phyloP scores from a whole-genome alignment of 768 basidiomycete species.

The Mycena rosella region DNA sequence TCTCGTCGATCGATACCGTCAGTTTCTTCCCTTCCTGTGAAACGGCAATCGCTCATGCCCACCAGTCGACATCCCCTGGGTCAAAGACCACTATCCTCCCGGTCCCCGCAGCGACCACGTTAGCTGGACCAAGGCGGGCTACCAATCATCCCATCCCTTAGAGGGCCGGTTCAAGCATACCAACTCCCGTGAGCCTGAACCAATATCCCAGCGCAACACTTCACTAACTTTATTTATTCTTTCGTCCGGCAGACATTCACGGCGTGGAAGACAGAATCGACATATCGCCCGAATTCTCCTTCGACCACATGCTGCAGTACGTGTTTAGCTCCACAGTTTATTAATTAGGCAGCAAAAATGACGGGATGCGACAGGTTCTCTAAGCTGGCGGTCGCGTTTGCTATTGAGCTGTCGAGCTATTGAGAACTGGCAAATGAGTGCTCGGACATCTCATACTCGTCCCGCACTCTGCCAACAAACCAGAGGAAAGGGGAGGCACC shows the following conservation, averaged over 20 bases:
- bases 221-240: background rate
- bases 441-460: too few relatives aligned
- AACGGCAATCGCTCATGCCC: background rate
- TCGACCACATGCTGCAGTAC: constrained; percentile 44
- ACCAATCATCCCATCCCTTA: constrained; percentile 70
- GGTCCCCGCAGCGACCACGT: constrained; percentile 41
- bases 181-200: too few relatives aligned
- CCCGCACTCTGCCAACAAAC: too few relatives aligned
- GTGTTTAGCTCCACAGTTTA: background rate
- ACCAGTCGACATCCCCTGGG: constrained; percentile 37
- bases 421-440: too few relatives aligned
- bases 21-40: background rate
- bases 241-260: constrained; percentile 32
- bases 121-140: constrained; percentile 72
- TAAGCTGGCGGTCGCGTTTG: constrained; percentile 38
- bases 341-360: background rate
- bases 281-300: constrained; percentile 51
- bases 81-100: constrained; percentile 17
- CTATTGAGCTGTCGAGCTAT: constrained; percentile 35
- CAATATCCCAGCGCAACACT: background rate
- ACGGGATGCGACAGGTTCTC: constrained; percentile 21
- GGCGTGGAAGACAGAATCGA: constrained; percentile 31
- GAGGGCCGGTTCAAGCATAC: too few relatives aligned
- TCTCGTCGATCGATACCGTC: constrained; percentile 33
- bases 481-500: too few relatives aligned